Evolutionary conservation across 108 stramenopile genomes (phyloP).

Genomic region (Craspedostauros australis): DNA sequence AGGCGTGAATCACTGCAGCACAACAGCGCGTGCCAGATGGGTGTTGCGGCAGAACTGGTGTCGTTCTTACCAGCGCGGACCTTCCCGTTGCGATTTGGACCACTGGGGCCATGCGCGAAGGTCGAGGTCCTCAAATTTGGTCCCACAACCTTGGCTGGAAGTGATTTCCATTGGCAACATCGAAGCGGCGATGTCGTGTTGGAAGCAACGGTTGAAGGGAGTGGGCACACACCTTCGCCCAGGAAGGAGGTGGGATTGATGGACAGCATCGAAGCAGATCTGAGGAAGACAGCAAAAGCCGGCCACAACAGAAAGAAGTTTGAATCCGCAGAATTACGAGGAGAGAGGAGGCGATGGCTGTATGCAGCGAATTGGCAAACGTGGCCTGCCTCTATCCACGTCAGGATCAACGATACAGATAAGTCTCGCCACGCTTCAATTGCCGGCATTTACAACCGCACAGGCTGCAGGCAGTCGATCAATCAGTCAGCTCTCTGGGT

Average conservation of each 20-base stretch:
- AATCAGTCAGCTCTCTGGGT: constrained; percentile 61
- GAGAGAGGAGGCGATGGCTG: constrained; percentile 46
- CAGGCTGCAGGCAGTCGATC: constrained; percentile 40
- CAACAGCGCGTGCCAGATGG: constrained; percentile 4
- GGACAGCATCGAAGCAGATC: too few relatives aligned
- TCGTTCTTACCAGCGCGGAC: constrained; percentile 41
- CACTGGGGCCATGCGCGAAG: constrained; percentile 18
- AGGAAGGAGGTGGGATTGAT: too few relatives aligned
- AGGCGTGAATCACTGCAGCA: constrained; percentile 14
- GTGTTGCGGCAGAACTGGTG: constrained; percentile 35
- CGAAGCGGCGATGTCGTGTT: not conserved
- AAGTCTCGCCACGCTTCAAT: not conserved
- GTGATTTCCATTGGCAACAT: constrained; percentile 1
- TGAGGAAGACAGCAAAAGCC: too few relatives aligned
- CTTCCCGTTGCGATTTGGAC: constrained; percentile 29
- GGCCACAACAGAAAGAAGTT: too few relatives aligned
- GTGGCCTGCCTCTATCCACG: constrained; percentile 44
- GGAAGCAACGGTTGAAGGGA: constrained; percentile 16
- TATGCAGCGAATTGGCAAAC: constrained; percentile 56
- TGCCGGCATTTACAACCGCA: constrained; percentile 32
- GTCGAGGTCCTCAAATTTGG: not conserved
- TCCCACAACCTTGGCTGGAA: not conserved
- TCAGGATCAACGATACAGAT: constrained; percentile 4
- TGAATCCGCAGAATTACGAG: too few relatives aligned
- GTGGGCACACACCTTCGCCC: constrained; percentile 8